Evolutionary conservation across 345 rosid species (phyloP), one percentile per base, ranked within the genome.

Genomic region (Raphanus raphanistrum): DNA sequence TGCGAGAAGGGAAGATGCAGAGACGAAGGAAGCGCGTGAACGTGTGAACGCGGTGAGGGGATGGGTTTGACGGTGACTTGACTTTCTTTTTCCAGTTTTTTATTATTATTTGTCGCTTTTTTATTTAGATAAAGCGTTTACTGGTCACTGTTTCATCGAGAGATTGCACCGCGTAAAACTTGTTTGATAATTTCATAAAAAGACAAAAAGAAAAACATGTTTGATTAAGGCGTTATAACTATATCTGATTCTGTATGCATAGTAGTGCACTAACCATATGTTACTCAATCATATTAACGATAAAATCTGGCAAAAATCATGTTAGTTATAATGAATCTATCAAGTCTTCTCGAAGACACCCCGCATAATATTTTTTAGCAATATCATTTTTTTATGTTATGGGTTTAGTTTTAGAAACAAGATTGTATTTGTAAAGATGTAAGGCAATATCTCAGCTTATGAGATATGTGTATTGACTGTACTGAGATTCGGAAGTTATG

Each of bases 41-140:
- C 5, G 78, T 85, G 86, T 84, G 87, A 84, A 88, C 89, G 86
- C 87, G 87, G 78, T 50, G 35, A 9, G 65, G 36, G 17, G 72
- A 79, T 79, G 72, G n/a, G 55, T 77, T 86, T 79, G 89, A 88
- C 86, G 83, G 75, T 61, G 88, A 85, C 86, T 79, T 83, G 89
- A 85, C 86, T 84, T 84, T 83, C 69, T 65, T 75, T 63, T 62
- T 54, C 27, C 31, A 7, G 1, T 0, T 13, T 74, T 60, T 74
- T 74, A 52, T 58, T 63, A 13, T 38, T 45, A 11, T 52, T 60
- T 57, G 5, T 70, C 6, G 0, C 1, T 11, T 50, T 15, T 58
- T 21, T 15, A 11, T 17, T 10, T 12, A 11, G 68, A 75, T 74
- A 65, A 75, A 70, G 67, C 57, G 72, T 26, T 64, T 75, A 64